These are phyloP conservation scores for Geotrichum europaeum DNA, from an alignment of 1,139 yeast species.

Conservation along the genomic window DNA sequence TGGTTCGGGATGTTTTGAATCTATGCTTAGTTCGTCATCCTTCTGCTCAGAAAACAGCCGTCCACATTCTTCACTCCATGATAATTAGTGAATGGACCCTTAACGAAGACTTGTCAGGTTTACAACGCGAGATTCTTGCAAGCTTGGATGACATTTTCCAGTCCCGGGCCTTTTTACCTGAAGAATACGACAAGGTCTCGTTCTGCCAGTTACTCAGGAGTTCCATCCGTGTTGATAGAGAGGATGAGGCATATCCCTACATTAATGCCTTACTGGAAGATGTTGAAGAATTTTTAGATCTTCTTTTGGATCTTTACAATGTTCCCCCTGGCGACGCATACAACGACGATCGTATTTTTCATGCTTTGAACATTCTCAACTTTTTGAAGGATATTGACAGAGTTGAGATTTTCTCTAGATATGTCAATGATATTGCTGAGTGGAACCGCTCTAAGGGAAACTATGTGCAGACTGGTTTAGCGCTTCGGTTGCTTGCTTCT, in stretches of 20 bases:
- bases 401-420: conserved; percentile 76
- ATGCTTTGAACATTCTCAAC: conserved; percentile 67
- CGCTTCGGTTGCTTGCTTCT: conserved; percentile 69
- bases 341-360: conserved; percentile 81
- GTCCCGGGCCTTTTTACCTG: conserved; percentile 48
- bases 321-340: conserved; percentile 81
- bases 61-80: conserved; percentile 64
- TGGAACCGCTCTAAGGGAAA: conserved; percentile 56
- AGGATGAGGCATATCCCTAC: conserved; percentile 57
- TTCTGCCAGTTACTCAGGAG: conserved; percentile 49
- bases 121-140: conserved; percentile 48
- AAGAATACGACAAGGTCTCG: conserved; percentile 46
- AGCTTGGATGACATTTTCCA: conserved; percentile 63
- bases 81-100: conserved; percentile 61
- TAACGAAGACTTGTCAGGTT: conserved; percentile 52
- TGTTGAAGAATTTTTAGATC: conserved; percentile 56
- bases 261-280: conserved; percentile 51
- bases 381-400: conserved; percentile 71
- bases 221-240: conserved; percentile 51
- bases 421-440: conserved; percentile 68
- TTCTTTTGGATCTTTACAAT: conserved; percentile 59
- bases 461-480: conserved; percentile 75
- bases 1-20: conserved; percentile 59
- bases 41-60: conserved; percentile 59
- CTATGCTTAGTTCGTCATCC: conserved; percentile 64